Conservation (phyloP, 208 protist genomes). For the Leishmania tarentolae region DNA sequence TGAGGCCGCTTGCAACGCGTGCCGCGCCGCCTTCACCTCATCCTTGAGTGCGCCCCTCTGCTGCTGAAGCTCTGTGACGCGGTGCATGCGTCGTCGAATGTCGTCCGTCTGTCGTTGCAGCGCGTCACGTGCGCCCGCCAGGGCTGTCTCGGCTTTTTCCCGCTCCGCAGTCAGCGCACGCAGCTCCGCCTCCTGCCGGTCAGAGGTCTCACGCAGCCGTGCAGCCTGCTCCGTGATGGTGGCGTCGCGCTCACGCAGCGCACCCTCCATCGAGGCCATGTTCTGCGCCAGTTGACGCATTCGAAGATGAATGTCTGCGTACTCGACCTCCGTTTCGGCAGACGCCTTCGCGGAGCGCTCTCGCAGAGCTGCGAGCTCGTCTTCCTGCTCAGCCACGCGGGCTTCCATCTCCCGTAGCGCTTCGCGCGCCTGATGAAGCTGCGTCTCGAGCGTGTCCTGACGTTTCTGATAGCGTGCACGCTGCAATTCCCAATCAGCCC, state of each 20-base stretch:
- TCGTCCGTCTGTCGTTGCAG: constrained; percentile 69
- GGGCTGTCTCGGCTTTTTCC: constrained; percentile 25
- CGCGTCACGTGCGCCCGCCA: constrained; percentile 18
- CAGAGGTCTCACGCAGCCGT: constrained; percentile 19
- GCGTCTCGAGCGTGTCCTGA: constrained; percentile 26
- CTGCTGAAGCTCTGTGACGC: constrained; percentile 43
- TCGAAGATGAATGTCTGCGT: constrained; percentile 31
- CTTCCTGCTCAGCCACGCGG: constrained; percentile 12
- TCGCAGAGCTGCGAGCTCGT: constrained; percentile 29
- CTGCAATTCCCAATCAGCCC: constrained; percentile 16
- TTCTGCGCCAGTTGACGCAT: constrained; percentile 32
- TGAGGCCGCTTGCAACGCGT: constrained; percentile 5
- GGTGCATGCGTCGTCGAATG: constrained; percentile 55
- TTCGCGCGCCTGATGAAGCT: constrained; percentile 22
- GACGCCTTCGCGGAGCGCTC: constrained; percentile 25
- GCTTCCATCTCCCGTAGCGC: constrained; percentile 28
- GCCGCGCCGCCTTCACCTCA: constrained; percentile 14
- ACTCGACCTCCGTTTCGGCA: constrained; percentile 28
- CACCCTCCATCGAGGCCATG: constrained; percentile 32
- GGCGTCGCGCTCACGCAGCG: constrained; percentile 25
- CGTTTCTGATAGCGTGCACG: constrained; percentile 26
- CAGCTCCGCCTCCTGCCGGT: constrained; percentile 10
- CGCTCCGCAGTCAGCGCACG: constrained; percentile 21
- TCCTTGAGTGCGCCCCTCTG: constrained; percentile 33
- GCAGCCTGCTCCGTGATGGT: constrained; percentile 27